phyloP scores from a whole-genome alignment of 2,329 filamentous ascomycete species.

The Lecanicillium sp. region DNA sequence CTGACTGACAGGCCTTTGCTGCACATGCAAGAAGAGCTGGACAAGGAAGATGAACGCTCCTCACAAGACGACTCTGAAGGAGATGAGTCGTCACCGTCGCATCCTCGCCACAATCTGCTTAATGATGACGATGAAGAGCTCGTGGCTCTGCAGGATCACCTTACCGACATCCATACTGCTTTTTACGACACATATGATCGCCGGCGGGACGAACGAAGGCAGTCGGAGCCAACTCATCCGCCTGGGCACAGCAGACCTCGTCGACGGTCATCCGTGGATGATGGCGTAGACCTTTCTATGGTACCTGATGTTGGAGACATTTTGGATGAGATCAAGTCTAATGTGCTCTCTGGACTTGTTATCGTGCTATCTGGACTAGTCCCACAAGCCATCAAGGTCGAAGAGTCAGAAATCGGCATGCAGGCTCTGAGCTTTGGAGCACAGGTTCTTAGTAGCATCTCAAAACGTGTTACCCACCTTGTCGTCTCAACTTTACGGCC shows the following conservation, averaged over 20 bases:
- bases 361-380: conserved; percentile 89
- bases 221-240: conserved; percentile 23
- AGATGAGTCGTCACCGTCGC: conserved; percentile 21
- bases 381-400: conserved; percentile 69
- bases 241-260: conserved; percentile 23
- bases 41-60: conserved; percentile 57
- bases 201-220: conserved; percentile 29
- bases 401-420: conserved; percentile 75
- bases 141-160: conserved; percentile 62
- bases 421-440: conserved; percentile 86
- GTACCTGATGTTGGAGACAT: conserved; percentile 82
- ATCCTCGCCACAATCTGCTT: conserved; percentile 64
- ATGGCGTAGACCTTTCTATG: conserved; percentile 34
- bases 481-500: conserved; percentile 63
- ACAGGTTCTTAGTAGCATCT: conserved; percentile 46
- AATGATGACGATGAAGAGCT: conserved; percentile 85
- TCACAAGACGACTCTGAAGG: conserved; percentile 17
- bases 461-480: conserved; percentile 61
- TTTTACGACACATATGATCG: conserved; percentile 82
- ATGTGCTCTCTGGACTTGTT: conserved; percentile 64
- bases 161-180: conserved; percentile 64
- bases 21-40: conserved; percentile 86
- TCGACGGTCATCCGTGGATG: conserved; percentile 25
- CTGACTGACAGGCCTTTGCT: conserved; percentile 79
- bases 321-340: conserved; percentile 73